Evolutionary conservation across 352 stramenopile species (phyloP).

Genomic region (Phytopythium sindhum): DNA sequence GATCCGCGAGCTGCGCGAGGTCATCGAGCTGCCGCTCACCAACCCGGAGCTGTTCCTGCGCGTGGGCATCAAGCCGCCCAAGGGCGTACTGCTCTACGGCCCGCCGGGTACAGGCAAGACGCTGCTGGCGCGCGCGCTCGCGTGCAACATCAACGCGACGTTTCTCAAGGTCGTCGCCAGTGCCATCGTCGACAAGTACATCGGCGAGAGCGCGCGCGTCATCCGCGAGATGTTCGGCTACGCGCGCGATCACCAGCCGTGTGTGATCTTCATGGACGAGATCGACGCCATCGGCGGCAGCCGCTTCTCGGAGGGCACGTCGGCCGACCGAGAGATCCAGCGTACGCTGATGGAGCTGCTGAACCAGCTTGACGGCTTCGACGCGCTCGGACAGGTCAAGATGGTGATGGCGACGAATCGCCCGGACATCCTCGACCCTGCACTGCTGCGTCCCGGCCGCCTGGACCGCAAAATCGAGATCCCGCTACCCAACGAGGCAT

Average conservation of each 20-base stretch:
- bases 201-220: conserved; percentile 98
- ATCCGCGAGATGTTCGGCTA: conserved; percentile 99
- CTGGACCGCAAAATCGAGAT: conserved; percentile 99
- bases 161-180: conserved; percentile 99
- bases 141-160: conserved; percentile 98
- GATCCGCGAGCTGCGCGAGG: conserved; percentile 95
- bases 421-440: conserved; percentile 99
- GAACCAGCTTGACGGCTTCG: conserved; percentile 99
- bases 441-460: conserved; percentile 95
- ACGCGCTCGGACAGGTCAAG: conserved; percentile 97
- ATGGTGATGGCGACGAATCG: conserved; percentile 99
- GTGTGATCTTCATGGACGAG: conserved; percentile 99
- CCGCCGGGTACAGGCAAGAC: conserved; percentile 99
- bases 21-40: conserved; percentile 98
- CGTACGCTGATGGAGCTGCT: conserved; percentile 99
- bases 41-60: conserved; percentile 99
- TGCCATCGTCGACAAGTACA: conserved; percentile 99
- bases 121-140: conserved; percentile 96
- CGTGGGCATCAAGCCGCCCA: conserved; percentile 98
- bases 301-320: conserved; percentile 97
- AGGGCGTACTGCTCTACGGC: conserved; percentile 98
- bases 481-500: conserved; percentile 98
- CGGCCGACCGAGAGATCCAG: conserved; percentile 97
- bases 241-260: conserved; percentile 96
- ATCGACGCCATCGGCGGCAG: conserved; percentile 99